These are phyloP conservation scores for Skeletonema costatum DNA, from an alignment of 108 stramenopile species.

Conservation along the genomic window DNA sequence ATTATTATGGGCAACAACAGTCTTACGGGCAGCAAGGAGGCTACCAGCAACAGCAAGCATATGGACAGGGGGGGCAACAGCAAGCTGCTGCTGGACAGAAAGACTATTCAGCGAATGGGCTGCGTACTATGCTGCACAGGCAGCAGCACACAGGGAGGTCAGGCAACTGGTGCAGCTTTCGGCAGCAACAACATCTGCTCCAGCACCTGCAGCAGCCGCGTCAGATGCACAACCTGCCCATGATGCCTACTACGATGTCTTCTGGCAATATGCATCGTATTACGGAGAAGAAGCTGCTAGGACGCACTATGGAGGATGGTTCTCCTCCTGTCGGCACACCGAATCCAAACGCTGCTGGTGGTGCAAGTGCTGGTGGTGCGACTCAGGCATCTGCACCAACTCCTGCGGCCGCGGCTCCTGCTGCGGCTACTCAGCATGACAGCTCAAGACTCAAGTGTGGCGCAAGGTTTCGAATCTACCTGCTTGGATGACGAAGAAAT, in stretches of 20 bases:
- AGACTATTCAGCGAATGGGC: constrained; percentile 81
- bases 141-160: constrained; percentile 35
- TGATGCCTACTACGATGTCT: constrained; percentile 90
- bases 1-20: constrained; percentile 45
- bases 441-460: constrained; percentile 73
- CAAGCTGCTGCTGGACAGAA: constrained; percentile 29
- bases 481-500: constrained; percentile 86
- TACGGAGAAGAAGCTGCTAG: constrained; percentile 89
- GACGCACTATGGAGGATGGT: constrained; percentile 88
- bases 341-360: constrained; percentile 73
- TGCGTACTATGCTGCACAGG: constrained; percentile 73
- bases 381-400: constrained; percentile 44
- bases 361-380: constrained; percentile 45
- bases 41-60: constrained; percentile 30
- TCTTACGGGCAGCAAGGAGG: constrained; percentile 35
- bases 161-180: constrained; percentile 22
- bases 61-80: constrained; percentile 38
- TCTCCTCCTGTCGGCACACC: constrained; percentile 87
- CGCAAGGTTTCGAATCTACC: constrained; percentile 88
- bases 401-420: constrained; percentile 22
- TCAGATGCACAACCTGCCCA: constrained; percentile 49
- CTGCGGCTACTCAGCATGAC: constrained; percentile 24
- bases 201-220: constrained; percentile 36
- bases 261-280: constrained; percentile 84
- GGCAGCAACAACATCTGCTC: constrained; percentile 29